Evolutionary conservation across 2,329 filamentous ascomycete species (phyloP).

Genomic region (Colletotrichum tropicale): DNA sequence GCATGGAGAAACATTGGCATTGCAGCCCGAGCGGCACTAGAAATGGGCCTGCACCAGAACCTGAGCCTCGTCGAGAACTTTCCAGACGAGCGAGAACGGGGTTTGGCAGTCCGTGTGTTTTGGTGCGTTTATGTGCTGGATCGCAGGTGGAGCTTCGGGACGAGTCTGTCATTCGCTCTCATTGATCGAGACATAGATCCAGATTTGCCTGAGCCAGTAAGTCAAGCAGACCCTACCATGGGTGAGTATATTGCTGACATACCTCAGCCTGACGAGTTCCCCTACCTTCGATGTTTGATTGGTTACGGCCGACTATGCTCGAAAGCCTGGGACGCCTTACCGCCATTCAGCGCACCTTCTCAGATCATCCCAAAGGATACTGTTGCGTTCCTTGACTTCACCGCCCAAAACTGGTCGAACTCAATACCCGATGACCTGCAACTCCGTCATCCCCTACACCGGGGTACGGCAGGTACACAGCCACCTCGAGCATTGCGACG

Average conservation of each 20-base stretch:
- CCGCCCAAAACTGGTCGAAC: constrained; percentile 48
- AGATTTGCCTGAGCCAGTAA: constrained; percentile 46
- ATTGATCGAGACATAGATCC: constrained; percentile 55
- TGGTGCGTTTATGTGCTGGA: constrained; percentile 59
- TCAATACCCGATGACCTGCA: constrained; percentile 46
- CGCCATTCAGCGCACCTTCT: constrained; percentile 32
- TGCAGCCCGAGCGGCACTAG: constrained; percentile 48
- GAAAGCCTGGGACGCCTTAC: constrained; percentile 50
- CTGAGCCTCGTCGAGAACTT: constrained; percentile 45
- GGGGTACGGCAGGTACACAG: constrained; percentile 26
- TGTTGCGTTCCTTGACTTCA: constrained; percentile 42
- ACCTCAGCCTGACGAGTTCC: constrained; percentile 31
- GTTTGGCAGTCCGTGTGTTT: constrained; percentile 42
- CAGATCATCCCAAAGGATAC: constrained; percentile 40
- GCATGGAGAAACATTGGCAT: constrained; percentile 53
- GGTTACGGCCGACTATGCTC: constrained; percentile 49
- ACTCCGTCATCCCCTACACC: constrained; percentile 38
- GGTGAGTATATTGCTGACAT: neutral
- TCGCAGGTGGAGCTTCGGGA: constrained; percentile 56
- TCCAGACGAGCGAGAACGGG: constrained; percentile 29
- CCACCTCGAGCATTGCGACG: constrained; percentile 41
- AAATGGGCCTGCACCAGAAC: constrained; percentile 52
- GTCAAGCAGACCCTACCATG: neutral
- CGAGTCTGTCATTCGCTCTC: constrained; percentile 52
- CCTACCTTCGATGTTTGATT: constrained; percentile 52